Percentiles rank a stretch among this genome's conserved stretches.
These are phyloP conservation scores for Diospyros kaki DNA, from an alignment of 148 eudicot genomes.

Conservation along the genomic window DNA sequence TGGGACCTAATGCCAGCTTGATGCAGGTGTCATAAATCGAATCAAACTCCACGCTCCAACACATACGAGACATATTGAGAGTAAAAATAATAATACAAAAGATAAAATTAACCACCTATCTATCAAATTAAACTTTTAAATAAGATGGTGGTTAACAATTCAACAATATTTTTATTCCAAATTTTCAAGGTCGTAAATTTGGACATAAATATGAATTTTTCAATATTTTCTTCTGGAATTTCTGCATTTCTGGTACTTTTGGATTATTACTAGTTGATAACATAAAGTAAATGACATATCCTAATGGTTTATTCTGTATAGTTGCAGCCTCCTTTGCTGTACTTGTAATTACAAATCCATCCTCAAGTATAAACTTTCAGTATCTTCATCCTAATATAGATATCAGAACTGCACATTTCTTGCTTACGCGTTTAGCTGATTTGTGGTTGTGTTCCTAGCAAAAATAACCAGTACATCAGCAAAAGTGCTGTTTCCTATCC, in stretches of 20 bases:
- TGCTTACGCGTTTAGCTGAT: conserved; percentile 85
- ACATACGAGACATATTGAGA: too few species aligned
- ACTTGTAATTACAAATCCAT: background rate
- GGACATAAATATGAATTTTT: background rate
- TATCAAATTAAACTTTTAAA: too few species aligned
- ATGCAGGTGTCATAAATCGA: too few species aligned
- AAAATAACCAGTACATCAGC: conserved; percentile 85
- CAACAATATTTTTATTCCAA: background rate
- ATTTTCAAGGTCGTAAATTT: background rate
- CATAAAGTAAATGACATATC: background rate
- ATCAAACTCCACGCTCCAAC: too few species aligned
- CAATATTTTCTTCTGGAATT: background rate
- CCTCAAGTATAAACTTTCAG: background rate
- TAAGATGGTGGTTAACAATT: too few species aligned
- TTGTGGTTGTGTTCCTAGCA: conserved; percentile 69
- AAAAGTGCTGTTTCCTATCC: conserved; percentile 97
- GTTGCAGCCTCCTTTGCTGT: background rate
- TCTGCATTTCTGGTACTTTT: background rate
- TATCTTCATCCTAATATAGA: background rate
- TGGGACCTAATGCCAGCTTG: too few species aligned
- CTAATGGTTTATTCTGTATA: background rate
- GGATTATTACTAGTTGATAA: background rate
- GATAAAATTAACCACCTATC: too few species aligned
- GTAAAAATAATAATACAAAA: too few species aligned
- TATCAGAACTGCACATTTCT: background rate